Conservation (phyloP, 2,329 filamentous ascomycete species). For the Aspergillus versicolor region DNA sequence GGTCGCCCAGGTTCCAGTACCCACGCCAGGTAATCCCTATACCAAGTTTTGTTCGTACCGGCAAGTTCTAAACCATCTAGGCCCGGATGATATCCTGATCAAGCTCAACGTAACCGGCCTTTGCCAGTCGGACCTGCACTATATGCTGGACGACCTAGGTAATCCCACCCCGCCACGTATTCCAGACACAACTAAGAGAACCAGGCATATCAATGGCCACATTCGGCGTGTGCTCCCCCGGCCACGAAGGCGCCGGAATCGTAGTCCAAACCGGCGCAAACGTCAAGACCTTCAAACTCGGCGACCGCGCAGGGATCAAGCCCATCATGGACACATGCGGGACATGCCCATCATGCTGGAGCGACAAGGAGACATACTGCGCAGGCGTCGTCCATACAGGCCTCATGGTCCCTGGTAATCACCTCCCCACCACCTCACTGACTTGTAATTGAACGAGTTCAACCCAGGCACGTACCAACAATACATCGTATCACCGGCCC, state of each 20-base stretch:
- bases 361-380: constrained; percentile 53
- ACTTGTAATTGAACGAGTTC: neutral
- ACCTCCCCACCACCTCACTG: constrained; percentile 1
- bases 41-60: no score
- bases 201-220: constrained; percentile 31
- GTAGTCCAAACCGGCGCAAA: constrained; percentile 57
- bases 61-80: constrained; percentile 25
- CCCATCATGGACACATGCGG: constrained; percentile 54
- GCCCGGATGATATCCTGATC: constrained; percentile 56
- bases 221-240: constrained; percentile 47
- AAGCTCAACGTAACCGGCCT: constrained; percentile 59
- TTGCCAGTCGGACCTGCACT: constrained; percentile 59
- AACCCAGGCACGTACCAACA: constrained; percentile 56
- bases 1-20: constrained; percentile 50
- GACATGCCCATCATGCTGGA: constrained; percentile 52
- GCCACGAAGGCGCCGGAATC: constrained; percentile 59
- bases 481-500: constrained; percentile 57
- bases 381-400: constrained; percentile 30
- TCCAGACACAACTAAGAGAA: neutral
- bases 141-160: constrained; percentile 56
- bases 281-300: constrained; percentile 54
- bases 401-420: constrained; percentile 41
- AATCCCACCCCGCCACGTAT: constrained; percentile 27
- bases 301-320: constrained; percentile 55
- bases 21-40: constrained; percentile 43